A percentile compares a stretch with the other conserved stretches of the same genome.
These are phyloP conservation scores for Magnolia officinalis DNA, from an alignment of 164 flowering plant genomes.

Conservation along the genomic window DNA sequence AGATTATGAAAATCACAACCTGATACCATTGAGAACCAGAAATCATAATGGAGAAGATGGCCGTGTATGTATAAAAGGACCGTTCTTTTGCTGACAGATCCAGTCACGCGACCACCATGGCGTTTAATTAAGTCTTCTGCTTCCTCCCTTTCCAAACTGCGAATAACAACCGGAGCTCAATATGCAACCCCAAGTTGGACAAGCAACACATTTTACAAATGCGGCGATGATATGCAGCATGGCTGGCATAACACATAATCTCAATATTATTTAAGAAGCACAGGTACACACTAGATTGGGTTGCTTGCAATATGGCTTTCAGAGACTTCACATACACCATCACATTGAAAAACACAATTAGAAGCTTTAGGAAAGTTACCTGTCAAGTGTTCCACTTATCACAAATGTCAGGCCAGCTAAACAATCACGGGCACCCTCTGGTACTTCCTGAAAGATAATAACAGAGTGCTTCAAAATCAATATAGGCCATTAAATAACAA, in stretches of 20 bases:
- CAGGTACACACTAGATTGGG: neutral
- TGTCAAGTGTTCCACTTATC: slow-evolving; percentile 97
- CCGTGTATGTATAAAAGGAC: slow-evolving; percentile 25
- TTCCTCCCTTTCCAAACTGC: slow-evolving; percentile 95
- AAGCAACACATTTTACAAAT: neutral
- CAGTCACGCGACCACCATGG: slow-evolving; percentile 94
- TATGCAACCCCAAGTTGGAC: neutral
- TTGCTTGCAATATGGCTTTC: neutral
- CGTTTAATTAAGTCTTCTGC: slow-evolving; percentile 95
- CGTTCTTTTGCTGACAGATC: slow-evolving; percentile 95
- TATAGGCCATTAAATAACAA: neutral
- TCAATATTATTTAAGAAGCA: neutral
- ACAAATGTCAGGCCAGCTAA: slow-evolving; percentile 88
- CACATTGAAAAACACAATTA: neutral
- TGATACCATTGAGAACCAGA: neutral
- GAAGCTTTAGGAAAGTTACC: slow-evolving; percentile 35
- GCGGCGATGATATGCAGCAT: neutral
- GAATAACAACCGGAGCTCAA: slow-evolving; percentile 9
- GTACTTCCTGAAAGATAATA: slow-evolving; percentile 69
- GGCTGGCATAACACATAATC: neutral
- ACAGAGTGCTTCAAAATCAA: slow-evolving; percentile 10
- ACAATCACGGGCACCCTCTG: slow-evolving; percentile 86
- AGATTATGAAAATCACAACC: slow-evolving; percentile 7
- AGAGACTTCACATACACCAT: neutral
- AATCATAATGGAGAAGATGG: neutral